phyloP scores from a whole-genome alignment of 1,139 yeast genomes.

The Hyphopichia burtonii region DNA sequence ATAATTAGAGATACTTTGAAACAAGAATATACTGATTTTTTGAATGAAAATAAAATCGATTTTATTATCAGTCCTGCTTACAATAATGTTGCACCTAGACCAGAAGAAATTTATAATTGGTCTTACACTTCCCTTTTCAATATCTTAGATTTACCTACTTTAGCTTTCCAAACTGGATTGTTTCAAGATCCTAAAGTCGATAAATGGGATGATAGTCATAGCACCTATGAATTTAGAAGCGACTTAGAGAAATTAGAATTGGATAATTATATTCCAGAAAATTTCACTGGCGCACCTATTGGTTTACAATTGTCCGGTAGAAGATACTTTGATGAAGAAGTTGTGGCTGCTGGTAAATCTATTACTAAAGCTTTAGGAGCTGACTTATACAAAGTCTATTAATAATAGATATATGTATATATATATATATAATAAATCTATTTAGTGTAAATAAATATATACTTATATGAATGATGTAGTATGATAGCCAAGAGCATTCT shows the following conservation, averaged over 20 bases:
- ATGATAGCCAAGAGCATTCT: too few species aligned
- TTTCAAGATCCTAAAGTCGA: conserved; percentile 52
- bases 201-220: conserved; percentile 36
- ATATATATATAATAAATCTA: too few species aligned
- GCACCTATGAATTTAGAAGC: conserved; percentile 34
- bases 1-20: conserved; percentile 53
- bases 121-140: conserved; percentile 72
- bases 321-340: conserved; percentile 42
- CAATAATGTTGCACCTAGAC: conserved; percentile 70
- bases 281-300: conserved; percentile 39
- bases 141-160: conserved; percentile 60
- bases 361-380: conserved; percentile 26
- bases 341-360: conserved; percentile 39
- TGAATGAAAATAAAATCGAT: conserved; percentile 59
- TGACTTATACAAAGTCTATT: conserved; percentile 16
- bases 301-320: conserved; percentile 42
- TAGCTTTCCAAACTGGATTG: conserved; percentile 61
- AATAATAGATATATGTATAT: too few species aligned
- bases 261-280: conserved; percentile 30
- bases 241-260: conserved; percentile 45
- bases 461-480: too few species aligned
- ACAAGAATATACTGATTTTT: conserved; percentile 51
- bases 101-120: conserved; percentile 69
- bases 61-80: conserved; percentile 68
- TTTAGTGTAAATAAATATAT: too few species aligned